Evolutionary conservation across 805 yeast species (phyloP), one percentile per base, ranked within the genome.

Genomic region (Starmerella apis): DNA sequence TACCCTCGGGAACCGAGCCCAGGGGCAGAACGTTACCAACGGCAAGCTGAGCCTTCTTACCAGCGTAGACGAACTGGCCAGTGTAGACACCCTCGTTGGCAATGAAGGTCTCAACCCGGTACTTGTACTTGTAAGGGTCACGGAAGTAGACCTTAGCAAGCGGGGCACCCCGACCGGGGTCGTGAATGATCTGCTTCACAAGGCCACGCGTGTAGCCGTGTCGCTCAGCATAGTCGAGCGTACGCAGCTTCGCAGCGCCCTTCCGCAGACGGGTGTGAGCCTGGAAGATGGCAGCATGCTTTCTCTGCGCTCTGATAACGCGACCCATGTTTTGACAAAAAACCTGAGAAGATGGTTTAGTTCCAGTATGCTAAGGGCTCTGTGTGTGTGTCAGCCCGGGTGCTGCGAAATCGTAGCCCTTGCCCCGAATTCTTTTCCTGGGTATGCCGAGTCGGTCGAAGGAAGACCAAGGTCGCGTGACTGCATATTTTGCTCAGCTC

Each of bases 141-240:
- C 97, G 86, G 96, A 90, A 90, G 63, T 77, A 88, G 74, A 90
- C 96, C 79, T 85, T 88, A 68, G 96, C 98, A 72, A 90, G 82
- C 72, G 98, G 98, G 75, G 98, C 98, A 80, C 98, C 98, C 77
- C 98, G 83, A 74, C 98, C 98, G 71, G 98, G 92, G 72, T 90
- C 98, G 79, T 90, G 98, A 76, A 92, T 78, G 76, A 90, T 92
- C 75, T 84, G 90, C 83, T 88, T 90, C 68, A 90, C 98, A 64
- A 92, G 80, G 78, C 98, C 98, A 77, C 97, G 94, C 70, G 90
- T 83, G 88, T 92, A 92, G 72, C 98, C 98, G 75, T 90, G 96
- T 74, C 95, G 90, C 80, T 92, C 98, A 75, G 97, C 94, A 70
- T 80, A 90, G 77, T 92, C 97, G 74, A 90, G 83, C 72, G 95